Base-by-base conservation (phyloP, 768 basidiomycete species). In the Xerocomellus amylosporus region DNA sequence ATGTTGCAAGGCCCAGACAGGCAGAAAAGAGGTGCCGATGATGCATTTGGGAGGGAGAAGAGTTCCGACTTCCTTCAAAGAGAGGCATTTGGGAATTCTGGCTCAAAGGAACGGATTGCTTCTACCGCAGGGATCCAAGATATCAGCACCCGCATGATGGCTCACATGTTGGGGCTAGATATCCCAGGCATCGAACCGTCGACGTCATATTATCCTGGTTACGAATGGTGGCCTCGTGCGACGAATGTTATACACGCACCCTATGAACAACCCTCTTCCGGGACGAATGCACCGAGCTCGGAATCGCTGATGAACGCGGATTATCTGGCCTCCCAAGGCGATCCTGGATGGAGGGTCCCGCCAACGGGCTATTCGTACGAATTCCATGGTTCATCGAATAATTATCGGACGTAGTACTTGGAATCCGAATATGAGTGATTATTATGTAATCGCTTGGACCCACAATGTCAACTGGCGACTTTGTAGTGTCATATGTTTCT, bases 151-250 rank as follows among this genome's bases (percentile, higher is more conserved):
- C 78, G 83, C 44, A 77, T 87, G 53, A 86, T 87, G 84, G 85
- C 85, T 14, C 83, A 86, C 61, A 87, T 87, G 84, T 70, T 87
- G 22, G 85, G 84, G 15, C 68, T 86, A 22, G 83, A 86, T 64
- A 76, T 86, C 55, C 83, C 83, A 42, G 84, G 83, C 28, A 75
- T 85, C 31, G 70, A 75, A 17, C 68, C 71, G 8, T 84, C 85
- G 54, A 76, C 84, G 38, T 83, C 85, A 38, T 74, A 70, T 51
- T 73, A 70, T 50, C 72, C 72, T 44, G 84, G 82, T 26, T 85
- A 82, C 61, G 83, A 85, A 63, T 85, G 82, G 85, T 86, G 84
- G 83, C 81, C 84, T 20, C 78, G 80, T 36, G 50, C 63, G 30
- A 59, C 66, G 4, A 58, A 55, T 28, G 36, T 30, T 41, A 34